Base-by-base conservation (phyloP, 495 filamentous ascomycete species). In the Talaromyces wortmannii region DNA sequence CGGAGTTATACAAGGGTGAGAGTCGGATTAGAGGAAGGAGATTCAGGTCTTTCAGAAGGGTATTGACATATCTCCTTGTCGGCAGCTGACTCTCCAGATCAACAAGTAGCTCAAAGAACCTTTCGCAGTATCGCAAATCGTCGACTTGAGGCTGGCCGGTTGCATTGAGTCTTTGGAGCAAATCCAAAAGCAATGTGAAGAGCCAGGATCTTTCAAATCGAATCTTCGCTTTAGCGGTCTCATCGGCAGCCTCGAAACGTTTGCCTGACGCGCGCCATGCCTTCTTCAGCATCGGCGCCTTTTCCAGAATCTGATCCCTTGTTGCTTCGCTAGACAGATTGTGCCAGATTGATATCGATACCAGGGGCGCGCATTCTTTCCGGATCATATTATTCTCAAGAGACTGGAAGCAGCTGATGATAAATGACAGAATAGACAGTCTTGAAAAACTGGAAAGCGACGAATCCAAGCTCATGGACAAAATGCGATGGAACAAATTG, bases 191-290 rank as follows among this genome's bases (percentile, higher is more conserved):
- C 65, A 97, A 80, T 13, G 88, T 86, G 63, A 89, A 97, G 15
- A 99, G 78, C 94, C 94, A 99, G 47, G 89, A 86, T 49, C 95
- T 83, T 70, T 99, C 94, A 60, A 97, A 97, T 43, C 88, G 84
- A 57, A 96, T 75, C 60, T 87, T 86, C 36, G 85, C 84, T 63
- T 95, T 89, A 3, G 79, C 77, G 12, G 74, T 70, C 56, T 95
- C 91, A 61, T 97, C 92, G 49, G 87, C 90, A 7, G 87, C 83
- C 51, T 97, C 92, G 61, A 87, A 97, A 54, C 91, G 79, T 71
- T 95, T 97, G 4, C 72, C 78, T 13, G 90, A 79, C 15, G 92
- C 90, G 62, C 91, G 86, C 94, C 94, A 99, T 33, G 90, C 87
- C 67, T 96, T 97, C 63, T 81, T 87, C 52, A 91, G 71, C 45